These are phyloP conservation scores for Pezicula carpinea DNA, from an alignment of 2,329 filamentous ascomycete genomes.

Conservation along the genomic window DNA sequence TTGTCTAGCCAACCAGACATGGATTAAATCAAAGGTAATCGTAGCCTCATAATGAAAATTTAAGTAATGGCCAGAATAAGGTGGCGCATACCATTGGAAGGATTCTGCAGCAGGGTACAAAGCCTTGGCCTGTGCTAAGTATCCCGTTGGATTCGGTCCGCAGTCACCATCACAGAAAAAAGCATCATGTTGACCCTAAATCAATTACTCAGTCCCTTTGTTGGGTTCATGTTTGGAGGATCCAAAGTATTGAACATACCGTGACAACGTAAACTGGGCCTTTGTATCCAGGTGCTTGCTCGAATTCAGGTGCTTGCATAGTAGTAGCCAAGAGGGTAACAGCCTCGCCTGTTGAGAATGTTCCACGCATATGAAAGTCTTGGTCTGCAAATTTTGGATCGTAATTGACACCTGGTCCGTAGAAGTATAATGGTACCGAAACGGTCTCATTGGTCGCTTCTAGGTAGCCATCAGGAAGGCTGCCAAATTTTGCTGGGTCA, in stretches of 20 bases:
- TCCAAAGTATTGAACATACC: no score
- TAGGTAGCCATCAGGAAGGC: conserved; percentile 12
- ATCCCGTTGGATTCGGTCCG: not conserved
- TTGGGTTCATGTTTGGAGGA: no score
- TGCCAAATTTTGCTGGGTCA: conserved; percentile 4
- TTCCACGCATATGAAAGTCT: conserved; percentile 10
- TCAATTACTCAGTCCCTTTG: no score
- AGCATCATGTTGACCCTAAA: conserved; percentile 10
- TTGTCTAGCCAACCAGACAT: conserved; percentile 5
- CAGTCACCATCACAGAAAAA: conserved; percentile 8
- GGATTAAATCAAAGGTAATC: conserved; percentile 1
- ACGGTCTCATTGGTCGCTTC: not conserved
- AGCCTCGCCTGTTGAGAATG: conserved; percentile 16
- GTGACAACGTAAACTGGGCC: conserved; percentile 13
- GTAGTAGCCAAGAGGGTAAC: conserved; percentile 3
- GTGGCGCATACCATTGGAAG: conserved; percentile 5
- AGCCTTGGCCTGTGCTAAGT: not conserved
- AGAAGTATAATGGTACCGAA: conserved; percentile 6
- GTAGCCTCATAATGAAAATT: conserved; percentile 8
- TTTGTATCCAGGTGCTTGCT: conserved; percentile 4
- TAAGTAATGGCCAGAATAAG: conserved; percentile 8
- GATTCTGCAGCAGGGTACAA: conserved; percentile 2
- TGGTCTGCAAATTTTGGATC: conserved; percentile 5
- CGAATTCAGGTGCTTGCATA: no score
- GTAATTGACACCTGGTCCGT: not conserved